Percentiles rank a stretch among this genome's conserved stretches.
phyloP scores from a whole-genome alignment of 1,284 basidiomycete genomes.

The Rhodotorula sp. region DNA sequence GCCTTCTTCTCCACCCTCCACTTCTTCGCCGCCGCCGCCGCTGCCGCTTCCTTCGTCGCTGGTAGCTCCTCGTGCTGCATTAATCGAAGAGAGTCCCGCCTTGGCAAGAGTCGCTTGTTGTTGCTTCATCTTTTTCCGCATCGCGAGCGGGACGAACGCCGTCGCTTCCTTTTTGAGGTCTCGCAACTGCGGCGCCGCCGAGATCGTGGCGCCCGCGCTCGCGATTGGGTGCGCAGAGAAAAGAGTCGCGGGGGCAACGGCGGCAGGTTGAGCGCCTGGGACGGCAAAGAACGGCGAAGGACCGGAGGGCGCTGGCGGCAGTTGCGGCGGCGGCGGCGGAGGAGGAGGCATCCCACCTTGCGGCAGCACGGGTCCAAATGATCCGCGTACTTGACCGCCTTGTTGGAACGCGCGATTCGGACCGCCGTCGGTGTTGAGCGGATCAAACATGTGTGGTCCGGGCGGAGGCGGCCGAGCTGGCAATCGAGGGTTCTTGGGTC shows the following conservation, averaged over 20 bases:
- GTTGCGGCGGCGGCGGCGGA: background rate
- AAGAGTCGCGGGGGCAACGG: slow-evolving; percentile 26
- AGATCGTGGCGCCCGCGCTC: slow-evolving; percentile 62
- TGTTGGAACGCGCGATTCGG: slow-evolving; percentile 48
- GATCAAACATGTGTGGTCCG: slow-evolving; percentile 46
- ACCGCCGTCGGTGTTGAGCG: slow-evolving; percentile 44
- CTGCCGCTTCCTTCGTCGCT: background rate
- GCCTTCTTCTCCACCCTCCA: background rate
- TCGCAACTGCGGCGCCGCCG: slow-evolving; percentile 76
- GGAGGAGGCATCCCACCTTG: slow-evolving; percentile 12
- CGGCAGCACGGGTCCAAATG: slow-evolving; percentile 26
- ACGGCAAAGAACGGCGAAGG: background rate
- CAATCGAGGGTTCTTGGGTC: slow-evolving; percentile 19
- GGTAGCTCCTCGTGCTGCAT: slow-evolving; percentile 18
- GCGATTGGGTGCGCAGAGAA: slow-evolving; percentile 14
- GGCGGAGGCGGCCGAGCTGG: slow-evolving; percentile 42
- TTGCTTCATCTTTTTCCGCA: slow-evolving; percentile 26
- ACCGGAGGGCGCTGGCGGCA: background rate
- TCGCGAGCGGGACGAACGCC: slow-evolving; percentile 67
- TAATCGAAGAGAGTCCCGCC: slow-evolving; percentile 16
- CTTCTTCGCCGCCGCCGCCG: background rate
- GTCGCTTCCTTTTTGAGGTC: slow-evolving; percentile 90
- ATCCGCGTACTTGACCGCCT: slow-evolving; percentile 19
- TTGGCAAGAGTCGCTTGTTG: slow-evolving; percentile 16
- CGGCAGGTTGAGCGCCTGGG: slow-evolving; percentile 6